Percentiles rank a stretch among this genome's conserved stretches.
phyloP scores from a whole-genome alignment of 352 stramenopile genomes.

The Phytophthora tentaculata region DNA sequence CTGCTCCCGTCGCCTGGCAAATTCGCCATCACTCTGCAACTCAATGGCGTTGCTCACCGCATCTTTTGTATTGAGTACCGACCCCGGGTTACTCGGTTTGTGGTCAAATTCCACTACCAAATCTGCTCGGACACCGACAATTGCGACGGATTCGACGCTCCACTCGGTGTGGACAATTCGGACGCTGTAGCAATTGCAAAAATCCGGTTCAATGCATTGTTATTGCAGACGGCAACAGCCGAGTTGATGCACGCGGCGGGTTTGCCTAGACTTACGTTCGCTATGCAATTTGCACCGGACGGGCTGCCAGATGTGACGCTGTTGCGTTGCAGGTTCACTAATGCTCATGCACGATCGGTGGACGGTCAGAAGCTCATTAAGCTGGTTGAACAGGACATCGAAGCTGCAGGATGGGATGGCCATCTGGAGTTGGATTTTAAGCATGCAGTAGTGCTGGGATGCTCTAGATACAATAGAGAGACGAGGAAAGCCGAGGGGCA shows the following conservation, averaged over 20 bases:
- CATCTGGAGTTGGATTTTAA: conserved; percentile 52
- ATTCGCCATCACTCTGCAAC: conserved; percentile 40
- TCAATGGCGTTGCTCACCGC: conserved; percentile 18
- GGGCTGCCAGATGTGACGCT: conserved; percentile 58
- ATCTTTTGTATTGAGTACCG: conserved; percentile 50
- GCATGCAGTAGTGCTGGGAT: conserved; percentile 75
- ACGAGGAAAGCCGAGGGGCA: conserved; percentile 64
- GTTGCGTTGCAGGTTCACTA: conserved; percentile 64
- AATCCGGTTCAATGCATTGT: conserved; percentile 62
- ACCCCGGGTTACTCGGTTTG: conserved; percentile 34
- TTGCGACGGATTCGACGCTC: conserved; percentile 63
- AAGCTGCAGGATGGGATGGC: conserved; percentile 38
- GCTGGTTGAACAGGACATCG: conserved; percentile 60
- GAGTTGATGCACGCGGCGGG: conserved; percentile 58
- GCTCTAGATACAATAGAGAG: conserved; percentile 59
- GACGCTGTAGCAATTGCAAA: conserved; percentile 52
- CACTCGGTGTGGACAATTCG: conserved; percentile 56
- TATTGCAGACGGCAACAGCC: conserved; percentile 61
- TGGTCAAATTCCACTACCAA: conserved; percentile 79
- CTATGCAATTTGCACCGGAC: conserved; percentile 58
- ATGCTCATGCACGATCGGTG: conserved; percentile 50
- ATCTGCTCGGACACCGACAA: conserved; percentile 45
- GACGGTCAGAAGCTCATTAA: conserved; percentile 67
- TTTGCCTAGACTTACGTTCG: conserved; percentile 55
- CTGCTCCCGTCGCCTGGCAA: conserved; percentile 55